Base-by-base conservation (phyloP, 2,329 filamentous ascomycete species). In the Penicillium sp. region DNA sequence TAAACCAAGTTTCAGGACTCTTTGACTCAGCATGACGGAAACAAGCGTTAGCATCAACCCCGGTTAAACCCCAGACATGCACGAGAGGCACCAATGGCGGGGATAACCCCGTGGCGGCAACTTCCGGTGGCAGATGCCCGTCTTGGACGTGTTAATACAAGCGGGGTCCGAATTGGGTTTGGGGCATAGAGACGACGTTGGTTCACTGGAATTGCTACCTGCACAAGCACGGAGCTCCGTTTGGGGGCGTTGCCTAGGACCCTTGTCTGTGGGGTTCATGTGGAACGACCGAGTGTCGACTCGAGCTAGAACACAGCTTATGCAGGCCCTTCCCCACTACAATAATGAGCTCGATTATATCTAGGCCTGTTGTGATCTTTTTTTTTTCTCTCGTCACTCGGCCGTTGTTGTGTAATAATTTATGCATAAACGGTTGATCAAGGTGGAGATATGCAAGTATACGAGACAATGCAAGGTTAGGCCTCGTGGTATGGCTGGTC, bases 11-110 rank as follows among this genome's bases (percentile, higher is more conserved):
- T 25, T 25, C 49, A 16, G 14, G 8, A 26, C 8, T 13, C 16
- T 43, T 39, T 46, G 50, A 33, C 21, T 44, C 42, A 52, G 27
- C 13, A 13, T 33, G 19, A 35, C 29, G 23, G 29, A 31, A 29
- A 44, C 26, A 10, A 23, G 26, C 13, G 25, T 23, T 21, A 4
- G 16, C 21, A 4, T 31, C 14, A 23, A 23, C 10, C 27, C 50
- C 42, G 50, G 50, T 26, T 35, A 53, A 53, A 46, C 50, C 50
- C 50, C 42, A 43, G 39, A 52, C 21, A 19, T 13, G n/a, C 35
- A 42, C 19, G 10, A 33, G 10, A 33, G 26, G 37, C 16, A 49
- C 45, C 26, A 37, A 26, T 31, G 27, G 29, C 33, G 46, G 31
- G 46, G 46, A 35, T 14, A 23, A 10, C 10, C 13, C 26, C 14